Percentiles rank a stretch among this genome's conserved stretches.
Evolutionary conservation across 2,329 filamentous ascomycete genomes (phyloP).

Genomic region (Xylariaceae sp.): DNA sequence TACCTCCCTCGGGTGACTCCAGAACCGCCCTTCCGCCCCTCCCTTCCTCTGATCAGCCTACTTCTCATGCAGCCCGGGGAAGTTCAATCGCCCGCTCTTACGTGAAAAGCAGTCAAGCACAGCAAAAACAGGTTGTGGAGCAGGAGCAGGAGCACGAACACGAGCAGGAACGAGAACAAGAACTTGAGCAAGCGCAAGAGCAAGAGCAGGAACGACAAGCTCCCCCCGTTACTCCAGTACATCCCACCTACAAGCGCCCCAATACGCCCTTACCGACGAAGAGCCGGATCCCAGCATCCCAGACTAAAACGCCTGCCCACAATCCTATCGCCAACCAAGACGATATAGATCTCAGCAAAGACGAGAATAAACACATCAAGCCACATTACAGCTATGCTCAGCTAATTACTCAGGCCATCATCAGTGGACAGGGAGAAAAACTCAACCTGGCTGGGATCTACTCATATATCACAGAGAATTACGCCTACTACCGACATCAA

Average conservation of each 20-base stretch:
- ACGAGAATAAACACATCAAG: slow-evolving; percentile 85
- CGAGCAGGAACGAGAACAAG: neutral
- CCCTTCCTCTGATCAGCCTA: slow-evolving; percentile 27
- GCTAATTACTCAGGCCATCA: slow-evolving; percentile 93
- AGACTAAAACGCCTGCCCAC: slow-evolving; percentile 38
- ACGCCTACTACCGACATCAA: slow-evolving; percentile 88
- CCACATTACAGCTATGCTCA: slow-evolving; percentile 95
- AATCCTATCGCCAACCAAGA: slow-evolving; percentile 40
- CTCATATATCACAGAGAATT: slow-evolving; percentile 82
- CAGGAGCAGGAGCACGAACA: neutral
- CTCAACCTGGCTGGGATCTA: slow-evolving; percentile 91
- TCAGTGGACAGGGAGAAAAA: slow-evolving; percentile 80
- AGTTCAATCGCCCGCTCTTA: slow-evolving; percentile 26
- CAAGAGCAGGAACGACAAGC: neutral
- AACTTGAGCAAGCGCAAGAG: neutral
- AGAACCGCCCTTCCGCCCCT: slow-evolving; percentile 29
- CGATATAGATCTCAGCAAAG: slow-evolving; percentile 71
- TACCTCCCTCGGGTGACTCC: slow-evolving; percentile 25
- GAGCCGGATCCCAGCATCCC: slow-evolving; percentile 30
- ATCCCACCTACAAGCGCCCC: slow-evolving; percentile 55
- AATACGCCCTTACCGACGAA: slow-evolving; percentile 53
- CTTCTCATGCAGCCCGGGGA: slow-evolving; percentile 22
- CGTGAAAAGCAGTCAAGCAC: slow-evolving; percentile 30
- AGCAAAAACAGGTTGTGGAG: neutral
- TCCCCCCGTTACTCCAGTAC: slow-evolving; percentile 52